phyloP scores from a whole-genome alignment of 2,329 filamentous ascomycete species.

The Stachybotrys chartarum region DNA sequence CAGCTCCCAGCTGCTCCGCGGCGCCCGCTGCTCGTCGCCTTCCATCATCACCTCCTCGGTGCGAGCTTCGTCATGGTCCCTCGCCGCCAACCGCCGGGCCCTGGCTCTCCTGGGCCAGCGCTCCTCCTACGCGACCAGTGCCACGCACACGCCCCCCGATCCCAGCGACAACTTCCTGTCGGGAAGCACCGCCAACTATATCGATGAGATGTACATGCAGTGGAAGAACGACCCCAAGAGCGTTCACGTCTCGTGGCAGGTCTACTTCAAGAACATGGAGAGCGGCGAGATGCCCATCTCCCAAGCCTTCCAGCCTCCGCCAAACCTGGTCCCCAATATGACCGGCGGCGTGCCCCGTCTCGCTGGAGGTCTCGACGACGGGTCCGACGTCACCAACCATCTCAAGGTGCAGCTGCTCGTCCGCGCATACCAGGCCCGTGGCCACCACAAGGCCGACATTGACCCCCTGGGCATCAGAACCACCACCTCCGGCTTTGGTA shows the following conservation, averaged over 20 bases:
- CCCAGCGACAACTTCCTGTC: constrained; percentile 94
- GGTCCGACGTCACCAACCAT: constrained; percentile 86
- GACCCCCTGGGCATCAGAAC: constrained; percentile 92
- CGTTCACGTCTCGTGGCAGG: constrained; percentile 97
- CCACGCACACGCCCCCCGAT: constrained; percentile 54
- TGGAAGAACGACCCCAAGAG: constrained; percentile 92
- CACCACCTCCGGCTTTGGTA: constrained; percentile 67
- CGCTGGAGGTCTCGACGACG: constrained; percentile 61
- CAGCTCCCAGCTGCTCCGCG: constrained; percentile 54
- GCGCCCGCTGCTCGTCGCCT: constrained; percentile 40
- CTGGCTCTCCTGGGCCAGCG: constrained; percentile 39
- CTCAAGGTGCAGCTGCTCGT: constrained; percentile 97
- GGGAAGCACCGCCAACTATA: constrained; percentile 96
- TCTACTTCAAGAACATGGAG: constrained; percentile 99
- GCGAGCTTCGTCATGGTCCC: constrained; percentile 34
- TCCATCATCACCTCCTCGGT: constrained; percentile 31
- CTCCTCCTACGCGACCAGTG: constrained; percentile 45
- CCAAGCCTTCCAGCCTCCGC: constrained; percentile 92
- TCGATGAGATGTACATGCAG: constrained; percentile 98
- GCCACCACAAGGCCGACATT: constrained; percentile 97
- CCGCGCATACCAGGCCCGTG: constrained; percentile 94
- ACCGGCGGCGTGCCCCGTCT: constrained; percentile 70
- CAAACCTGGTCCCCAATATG: constrained; percentile 78
- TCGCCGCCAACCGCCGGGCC: constrained; percentile 39
- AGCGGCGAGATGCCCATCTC: constrained; percentile 95